Evolutionary conservation across 1,284 basidiomycete species (phyloP), one percentile per base, ranked within the genome.

Genomic region (Ceratobasidium sp.): DNA sequence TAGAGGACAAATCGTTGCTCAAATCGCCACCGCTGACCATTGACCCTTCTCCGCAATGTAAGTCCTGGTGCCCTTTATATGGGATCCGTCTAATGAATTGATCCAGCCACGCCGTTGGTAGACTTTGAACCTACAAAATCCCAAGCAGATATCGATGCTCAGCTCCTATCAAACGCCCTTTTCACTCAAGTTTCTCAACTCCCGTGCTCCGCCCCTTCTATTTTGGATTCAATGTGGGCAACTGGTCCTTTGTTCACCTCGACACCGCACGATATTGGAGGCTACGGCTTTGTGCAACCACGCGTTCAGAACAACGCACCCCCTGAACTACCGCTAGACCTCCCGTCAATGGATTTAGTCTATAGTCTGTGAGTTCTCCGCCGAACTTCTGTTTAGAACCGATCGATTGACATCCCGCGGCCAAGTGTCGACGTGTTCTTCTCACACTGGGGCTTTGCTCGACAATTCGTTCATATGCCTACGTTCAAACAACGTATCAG

Each of bases 321-420:
- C 9, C 68, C 68, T 3, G 68, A 71, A 29, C 9, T 71, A 22
- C 54, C 54, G n/a, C 31, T 71, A 14, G 68, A 71, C 43, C 68
- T 71, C 11, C 68, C 68, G 11, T 54, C 68, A 48, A 54, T 71
- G 39, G 68, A 71, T n/a, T 54, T 71, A 43, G 68, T 71, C n/a
- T 48, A 41, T 24, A 71, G 54, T 31, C 56, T 71, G 68, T 71
- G n/a, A 49, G 68, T 58, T 41, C n/a, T 61, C 29, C n/a, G 31
- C 53, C 29, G 9, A 27, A 31, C 19, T 69, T 24, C 5, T 13
- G 14, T 41, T 46, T 19, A 27, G 19, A n/a, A 24, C 11, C 53
- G 39, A 71, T 43, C 13, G 29, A 53, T 34, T 31, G 22, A 71
- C 19, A 37, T 34, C 7, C 68, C 34, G 27, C 41, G 16, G 22